phyloP scores from a whole-genome alignment of 495 filamentous ascomycete genomes.

The Penicillium crystallinum region DNA sequence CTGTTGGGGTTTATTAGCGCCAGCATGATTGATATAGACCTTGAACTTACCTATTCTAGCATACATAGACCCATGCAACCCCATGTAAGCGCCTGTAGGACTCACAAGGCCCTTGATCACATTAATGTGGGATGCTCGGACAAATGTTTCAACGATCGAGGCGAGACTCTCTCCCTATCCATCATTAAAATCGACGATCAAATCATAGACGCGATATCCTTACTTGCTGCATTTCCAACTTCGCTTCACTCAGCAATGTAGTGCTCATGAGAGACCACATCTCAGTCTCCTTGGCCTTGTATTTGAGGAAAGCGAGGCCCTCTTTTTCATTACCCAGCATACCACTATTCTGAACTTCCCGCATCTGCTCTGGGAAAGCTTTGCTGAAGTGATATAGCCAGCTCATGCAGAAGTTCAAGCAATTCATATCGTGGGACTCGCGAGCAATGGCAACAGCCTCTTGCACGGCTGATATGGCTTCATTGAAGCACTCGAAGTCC shows the following conservation, averaged over 20 bases:
- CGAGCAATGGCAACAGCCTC: conserved; percentile 87
- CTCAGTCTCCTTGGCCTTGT: conserved; percentile 80
- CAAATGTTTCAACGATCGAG: conserved; percentile 68
- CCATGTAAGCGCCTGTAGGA: conserved; percentile 67
- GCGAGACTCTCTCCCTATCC: conserved; percentile 72
- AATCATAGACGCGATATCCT: conserved; percentile 1
- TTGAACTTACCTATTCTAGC: conserved; percentile 62
- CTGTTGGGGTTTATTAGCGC: conserved; percentile 30
- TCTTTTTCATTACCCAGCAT: conserved; percentile 77
- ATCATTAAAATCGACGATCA: conserved; percentile 9
- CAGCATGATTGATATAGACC: neutral
- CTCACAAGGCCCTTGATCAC: conserved; percentile 67
- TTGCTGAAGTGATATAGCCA: conserved; percentile 97
- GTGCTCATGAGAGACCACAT: conserved; percentile 86
- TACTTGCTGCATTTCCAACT: conserved; percentile 63
- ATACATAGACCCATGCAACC: conserved; percentile 67
- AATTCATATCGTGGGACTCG: conserved; percentile 87
- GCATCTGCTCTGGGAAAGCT: conserved; percentile 72
- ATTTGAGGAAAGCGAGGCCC: conserved; percentile 75
- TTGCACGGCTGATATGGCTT: conserved; percentile 88
- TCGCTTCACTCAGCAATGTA: conserved; percentile 80
- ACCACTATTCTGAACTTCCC: conserved; percentile 61
- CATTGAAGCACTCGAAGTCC: conserved; percentile 86
- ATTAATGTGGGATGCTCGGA: conserved; percentile 76
- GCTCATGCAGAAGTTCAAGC: conserved; percentile 90